These are phyloP conservation scores for Fusarium keratoplasticum DNA, from an alignment of 2,329 filamentous ascomycete species.

Conservation along the genomic window DNA sequence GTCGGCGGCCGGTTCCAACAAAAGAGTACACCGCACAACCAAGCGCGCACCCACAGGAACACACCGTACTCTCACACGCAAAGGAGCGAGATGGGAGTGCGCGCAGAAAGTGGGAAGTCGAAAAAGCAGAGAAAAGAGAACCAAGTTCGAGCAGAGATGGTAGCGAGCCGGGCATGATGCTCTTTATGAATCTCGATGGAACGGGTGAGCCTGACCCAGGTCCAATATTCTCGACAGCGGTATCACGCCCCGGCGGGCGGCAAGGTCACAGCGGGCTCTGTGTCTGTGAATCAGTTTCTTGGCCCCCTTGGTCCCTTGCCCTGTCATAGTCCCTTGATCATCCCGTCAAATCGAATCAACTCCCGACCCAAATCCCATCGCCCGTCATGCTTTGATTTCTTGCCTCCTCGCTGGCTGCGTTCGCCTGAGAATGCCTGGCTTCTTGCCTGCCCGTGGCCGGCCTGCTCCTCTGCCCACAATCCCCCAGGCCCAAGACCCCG, in stretches of 20 bases:
- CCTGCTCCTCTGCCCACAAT: conserved; percentile 21
- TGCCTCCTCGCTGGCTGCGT: conserved; percentile 14
- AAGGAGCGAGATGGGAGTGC: conserved; percentile 10
- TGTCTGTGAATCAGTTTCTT: conserved; percentile 23
- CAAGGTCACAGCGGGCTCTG: conserved; percentile 18
- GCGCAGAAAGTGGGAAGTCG: conserved; percentile 6
- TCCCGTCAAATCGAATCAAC: conserved; percentile 28
- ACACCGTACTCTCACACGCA: conserved; percentile 17
- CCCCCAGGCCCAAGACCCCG: conserved; percentile 17
- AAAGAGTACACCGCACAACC: conserved; percentile 34
- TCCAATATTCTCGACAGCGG: conserved; percentile 12
- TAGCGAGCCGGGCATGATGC: conserved; percentile 7
- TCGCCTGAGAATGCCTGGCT: conserved; percentile 17
- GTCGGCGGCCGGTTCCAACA: conserved; percentile 41
- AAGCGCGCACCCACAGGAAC: conserved; percentile 33
- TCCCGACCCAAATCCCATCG: conserved; percentile 28
- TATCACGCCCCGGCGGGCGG: conserved; percentile 16
- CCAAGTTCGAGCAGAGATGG: background rate
- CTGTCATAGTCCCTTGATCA: conserved; percentile 32
- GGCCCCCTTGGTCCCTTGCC: conserved; percentile 26
- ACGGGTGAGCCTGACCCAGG: conserved; percentile 19
- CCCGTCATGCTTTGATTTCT: conserved; percentile 27
- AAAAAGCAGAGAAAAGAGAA: conserved; percentile 8
- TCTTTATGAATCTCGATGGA: conserved; percentile 33
- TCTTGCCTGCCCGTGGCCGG: background rate